These are phyloP conservation scores for Nicotiana rustica DNA, from an alignment of 305 asterid species.

Conservation along the genomic window DNA sequence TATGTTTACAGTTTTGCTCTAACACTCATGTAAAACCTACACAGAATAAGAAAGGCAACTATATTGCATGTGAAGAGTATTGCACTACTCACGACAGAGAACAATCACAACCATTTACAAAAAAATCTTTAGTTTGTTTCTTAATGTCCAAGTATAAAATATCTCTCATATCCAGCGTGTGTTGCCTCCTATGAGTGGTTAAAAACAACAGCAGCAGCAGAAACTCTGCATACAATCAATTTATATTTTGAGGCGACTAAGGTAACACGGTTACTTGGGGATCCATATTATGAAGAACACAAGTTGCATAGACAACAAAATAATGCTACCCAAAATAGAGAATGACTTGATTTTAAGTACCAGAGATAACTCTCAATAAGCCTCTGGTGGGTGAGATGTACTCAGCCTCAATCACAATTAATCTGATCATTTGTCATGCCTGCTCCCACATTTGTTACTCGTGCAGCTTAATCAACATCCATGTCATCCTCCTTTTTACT, in stretches of 20 bases:
- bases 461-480: constrained; percentile 57
- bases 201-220: constrained; percentile 30
- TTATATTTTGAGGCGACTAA: constrained; percentile 20
- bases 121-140: constrained; percentile 9
- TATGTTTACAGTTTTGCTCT: neutral
- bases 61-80: neutral
- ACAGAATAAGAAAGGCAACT: neutral
- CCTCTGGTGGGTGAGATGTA: neutral
- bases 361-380: neutral
- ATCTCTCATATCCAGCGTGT: neutral
- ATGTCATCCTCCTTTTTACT: constrained; percentile 60
- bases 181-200: constrained; percentile 11
- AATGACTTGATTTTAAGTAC: constrained; percentile 20
- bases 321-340: constrained; percentile 17
- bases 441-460: neutral
- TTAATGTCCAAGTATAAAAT: neutral
- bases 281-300: neutral
- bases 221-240: constrained; percentile 28
- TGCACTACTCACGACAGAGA: neutral
- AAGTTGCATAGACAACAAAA: neutral
- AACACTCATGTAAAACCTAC: neutral
- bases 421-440: constrained; percentile 9
- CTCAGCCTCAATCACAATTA: constrained; percentile 12
- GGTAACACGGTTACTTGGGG: neutral
- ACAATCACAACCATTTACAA: neutral